phyloP scores from a whole-genome alignment of 768 basidiomycete genomes.

The Clitopilus hobsonii region DNA sequence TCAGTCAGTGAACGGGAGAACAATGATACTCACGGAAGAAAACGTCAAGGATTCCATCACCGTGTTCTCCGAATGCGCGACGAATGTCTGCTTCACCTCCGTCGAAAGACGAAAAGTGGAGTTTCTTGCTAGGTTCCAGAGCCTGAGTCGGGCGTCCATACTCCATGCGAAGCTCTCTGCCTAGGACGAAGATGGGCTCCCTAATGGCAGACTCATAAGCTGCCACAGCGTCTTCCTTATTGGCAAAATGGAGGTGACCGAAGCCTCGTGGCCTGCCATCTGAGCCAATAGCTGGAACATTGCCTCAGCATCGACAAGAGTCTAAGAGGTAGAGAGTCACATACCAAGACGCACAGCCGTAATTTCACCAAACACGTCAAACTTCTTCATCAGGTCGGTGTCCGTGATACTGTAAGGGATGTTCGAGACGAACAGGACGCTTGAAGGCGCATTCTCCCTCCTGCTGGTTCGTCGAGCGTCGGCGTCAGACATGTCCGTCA shows the following conservation, averaged over 20 bases:
- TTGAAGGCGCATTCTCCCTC: constrained; percentile 20
- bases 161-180: constrained; percentile 38
- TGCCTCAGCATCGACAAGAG: not conserved
- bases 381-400: constrained; percentile 33
- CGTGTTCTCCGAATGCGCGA: constrained; percentile 17
- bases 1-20: not conserved
- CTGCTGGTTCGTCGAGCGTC: not conserved
- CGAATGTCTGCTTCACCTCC: constrained; percentile 20
- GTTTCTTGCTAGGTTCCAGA: constrained; percentile 19
- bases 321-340: constrained; percentile 14
- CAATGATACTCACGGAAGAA: constrained; percentile 23
- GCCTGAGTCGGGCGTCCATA: constrained; percentile 22
- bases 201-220: constrained; percentile 28
- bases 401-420: constrained; percentile 44
- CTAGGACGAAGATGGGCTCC: constrained; percentile 46
- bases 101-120: constrained; percentile 26
- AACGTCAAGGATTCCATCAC: constrained; percentile 21
- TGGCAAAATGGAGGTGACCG: constrained; percentile 40
- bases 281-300: constrained; percentile 17
- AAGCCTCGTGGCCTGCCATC: constrained; percentile 38
- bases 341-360: constrained; percentile 32
- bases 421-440: constrained; percentile 43
- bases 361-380: constrained; percentile 40
- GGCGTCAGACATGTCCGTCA: not conserved
- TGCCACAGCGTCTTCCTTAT: constrained; percentile 28